A percentile compares a stretch with the other conserved stretches of the same genome.
Conservation (phyloP, 305 asterid genomes). For the Coffea humblotiana region DNA sequence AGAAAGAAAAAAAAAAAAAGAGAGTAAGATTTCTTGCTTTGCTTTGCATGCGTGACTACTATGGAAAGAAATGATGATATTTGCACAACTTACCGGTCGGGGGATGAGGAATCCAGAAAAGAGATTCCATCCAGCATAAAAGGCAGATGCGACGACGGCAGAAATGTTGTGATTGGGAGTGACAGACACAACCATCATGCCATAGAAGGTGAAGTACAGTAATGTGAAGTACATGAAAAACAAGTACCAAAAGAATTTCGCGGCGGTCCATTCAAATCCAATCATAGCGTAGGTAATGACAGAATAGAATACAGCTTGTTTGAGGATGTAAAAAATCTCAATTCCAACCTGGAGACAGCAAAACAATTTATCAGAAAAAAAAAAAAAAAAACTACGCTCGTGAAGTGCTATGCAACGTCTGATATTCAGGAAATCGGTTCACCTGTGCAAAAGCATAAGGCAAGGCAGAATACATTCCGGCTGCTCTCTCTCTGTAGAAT, state of each 20-base stretch:
- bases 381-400: background rate
- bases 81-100: conserved; percentile 47
- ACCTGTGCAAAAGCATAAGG: conserved; percentile 67
- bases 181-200: conserved; percentile 66
- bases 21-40: background rate
- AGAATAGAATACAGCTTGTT: conserved; percentile 43
- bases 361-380: background rate
- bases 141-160: conserved; percentile 48
- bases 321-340: conserved; percentile 56
- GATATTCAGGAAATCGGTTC: background rate
- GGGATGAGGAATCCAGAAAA: conserved; percentile 74
- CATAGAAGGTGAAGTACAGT: conserved; percentile 54
- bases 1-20: too few relatives aligned
- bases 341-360: conserved; percentile 44
- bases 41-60: too few relatives aligned
- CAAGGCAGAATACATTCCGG: conserved; percentile 66
- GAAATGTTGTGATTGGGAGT: conserved; percentile 55
- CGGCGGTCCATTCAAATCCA: conserved; percentile 48
- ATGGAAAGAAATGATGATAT: background rate
- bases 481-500: conserved; percentile 62
- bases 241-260: conserved; percentile 57
- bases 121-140: conserved; percentile 59
- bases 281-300: conserved; percentile 57
- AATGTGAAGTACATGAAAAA: conserved; percentile 54
- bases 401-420: background rate